These are phyloP conservation scores for Amaranthus tricolor DNA, from an alignment of 179 eudicot species.

Conservation along the genomic window DNA sequence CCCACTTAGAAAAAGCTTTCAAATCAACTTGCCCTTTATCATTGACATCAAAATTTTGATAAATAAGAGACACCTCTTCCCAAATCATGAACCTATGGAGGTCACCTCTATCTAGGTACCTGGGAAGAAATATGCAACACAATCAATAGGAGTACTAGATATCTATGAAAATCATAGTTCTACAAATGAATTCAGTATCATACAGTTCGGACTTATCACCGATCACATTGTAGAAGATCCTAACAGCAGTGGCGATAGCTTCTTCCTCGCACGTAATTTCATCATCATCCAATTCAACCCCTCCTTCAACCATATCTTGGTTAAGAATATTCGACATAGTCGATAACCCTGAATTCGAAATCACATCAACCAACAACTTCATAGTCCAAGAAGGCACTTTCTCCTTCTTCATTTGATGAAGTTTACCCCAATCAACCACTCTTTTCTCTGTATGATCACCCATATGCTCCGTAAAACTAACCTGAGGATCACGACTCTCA, in stretches of 20 bases:
- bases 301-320: slow-evolving; percentile 29
- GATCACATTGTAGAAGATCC: slow-evolving; percentile 33
- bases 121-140: slow-evolving; percentile 12
- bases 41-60: slow-evolving; percentile 28
- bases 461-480: slow-evolving; percentile 24
- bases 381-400: slow-evolving; percentile 44
- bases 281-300: slow-evolving; percentile 34
- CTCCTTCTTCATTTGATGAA: slow-evolving; percentile 36
- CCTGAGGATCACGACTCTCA: slow-evolving; percentile 16
- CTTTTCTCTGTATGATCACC: slow-evolving; percentile 21
- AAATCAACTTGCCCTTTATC: slow-evolving; percentile 30
- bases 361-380: slow-evolving; percentile 38
- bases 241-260: slow-evolving; percentile 38
- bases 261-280: slow-evolving; percentile 40
- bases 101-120: slow-evolving; percentile 35
- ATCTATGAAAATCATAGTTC: neutral
- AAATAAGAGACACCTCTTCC: slow-evolving; percentile 42
- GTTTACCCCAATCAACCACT: slow-evolving; percentile 38
- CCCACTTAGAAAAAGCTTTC: slow-evolving; percentile 35
- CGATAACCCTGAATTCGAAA: slow-evolving; percentile 37
- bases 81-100: slow-evolving; percentile 34
- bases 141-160: neutral
- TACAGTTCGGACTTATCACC: slow-evolving; percentile 31
- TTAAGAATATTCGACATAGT: slow-evolving; percentile 32
- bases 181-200: slow-evolving; percentile 4